These are phyloP conservation scores for Botryotinia calthae DNA, from an alignment of 2,329 filamentous ascomycete genomes.

Conservation along the genomic window DNA sequence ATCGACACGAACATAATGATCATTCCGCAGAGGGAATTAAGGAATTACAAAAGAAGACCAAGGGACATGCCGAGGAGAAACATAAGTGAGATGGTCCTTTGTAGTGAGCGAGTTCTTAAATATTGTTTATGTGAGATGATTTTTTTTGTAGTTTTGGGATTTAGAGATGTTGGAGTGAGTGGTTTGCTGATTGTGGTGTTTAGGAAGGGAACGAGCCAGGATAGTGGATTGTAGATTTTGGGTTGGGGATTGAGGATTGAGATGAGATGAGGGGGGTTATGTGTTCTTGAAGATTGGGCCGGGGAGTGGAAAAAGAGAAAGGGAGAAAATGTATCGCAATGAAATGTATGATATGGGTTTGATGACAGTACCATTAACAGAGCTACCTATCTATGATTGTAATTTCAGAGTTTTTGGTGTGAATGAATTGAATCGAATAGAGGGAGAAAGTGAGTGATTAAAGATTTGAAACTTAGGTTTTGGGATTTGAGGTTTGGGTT, in stretches of 20 bases:
- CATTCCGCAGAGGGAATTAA: conserved; percentile 42
- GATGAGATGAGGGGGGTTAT: neutral
- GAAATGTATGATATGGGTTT: neutral
- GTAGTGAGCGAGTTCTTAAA: neutral
- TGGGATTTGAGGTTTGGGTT: neutral
- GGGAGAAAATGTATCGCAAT: neutral
- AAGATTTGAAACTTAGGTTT: neutral
- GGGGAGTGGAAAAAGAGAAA: neutral
- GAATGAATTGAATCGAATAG: neutral
- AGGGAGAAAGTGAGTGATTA: rapidly evolving
- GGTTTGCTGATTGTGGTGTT: conserved; percentile 14
- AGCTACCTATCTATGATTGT: neutral
- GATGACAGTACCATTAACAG: neutral
- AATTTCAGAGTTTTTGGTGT: neutral
- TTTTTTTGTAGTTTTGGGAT: neutral
- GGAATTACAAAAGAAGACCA: conserved; percentile 59
- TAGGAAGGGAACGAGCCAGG: conserved; percentile 36
- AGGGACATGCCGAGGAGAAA: conserved; percentile 31
- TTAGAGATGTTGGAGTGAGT: neutral
- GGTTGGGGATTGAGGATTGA: neutral
- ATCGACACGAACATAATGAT: conserved; percentile 25
- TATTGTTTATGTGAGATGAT: conserved; percentile 7
- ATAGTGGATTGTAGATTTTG: conserved; percentile 25
- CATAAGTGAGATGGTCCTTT: conserved; percentile 33
- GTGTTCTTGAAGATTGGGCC: neutral